Percentiles rank a stretch among this genome's conserved stretches.
Evolutionary conservation across 1,284 basidiomycete genomes (phyloP).

Genomic region (Heliocybe sulcata): DNA sequence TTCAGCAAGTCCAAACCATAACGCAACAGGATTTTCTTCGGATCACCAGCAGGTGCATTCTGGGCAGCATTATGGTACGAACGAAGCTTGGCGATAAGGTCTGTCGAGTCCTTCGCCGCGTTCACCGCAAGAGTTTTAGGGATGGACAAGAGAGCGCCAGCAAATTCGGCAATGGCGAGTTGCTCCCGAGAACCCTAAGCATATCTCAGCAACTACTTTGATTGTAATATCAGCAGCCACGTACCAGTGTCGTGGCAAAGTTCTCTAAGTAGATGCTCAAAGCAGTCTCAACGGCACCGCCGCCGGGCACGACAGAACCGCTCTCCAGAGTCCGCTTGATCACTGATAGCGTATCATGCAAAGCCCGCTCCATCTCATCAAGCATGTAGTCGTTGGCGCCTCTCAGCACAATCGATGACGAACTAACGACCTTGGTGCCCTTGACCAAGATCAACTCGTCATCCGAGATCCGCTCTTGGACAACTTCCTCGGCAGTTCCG

Average conservation of each 20-base stretch:
- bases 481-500: constrained; percentile 91
- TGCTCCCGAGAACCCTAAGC: constrained; percentile 93
- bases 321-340: constrained; percentile 98
- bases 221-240: constrained; percentile 19
- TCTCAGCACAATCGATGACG: constrained; percentile 88
- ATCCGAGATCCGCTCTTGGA: constrained; percentile 96
- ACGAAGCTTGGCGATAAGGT: constrained; percentile 94
- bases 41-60: constrained; percentile 83
- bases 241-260: constrained; percentile 93
- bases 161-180: constrained; percentile 98
- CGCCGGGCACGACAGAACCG: constrained; percentile 93
- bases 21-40: constrained; percentile 91
- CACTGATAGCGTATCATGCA: constrained; percentile 93
- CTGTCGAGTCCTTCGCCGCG: constrained; percentile 97
- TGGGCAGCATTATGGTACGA: constrained; percentile 98
- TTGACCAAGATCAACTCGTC: constrained; percentile 98
- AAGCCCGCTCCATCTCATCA: constrained; percentile 97
- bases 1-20: constrained; percentile 95
- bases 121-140: constrained; percentile 98
- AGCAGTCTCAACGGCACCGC: constrained; percentile 96
- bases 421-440: constrained; percentile 95
- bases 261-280: constrained; percentile 98
- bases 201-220: background rate
- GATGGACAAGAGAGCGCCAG: constrained; percentile 87
- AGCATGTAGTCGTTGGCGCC: constrained; percentile 99